phyloP scores from a whole-genome alignment of 2,329 filamentous ascomycete species.

The Rhexocercosporidium sp. region DNA sequence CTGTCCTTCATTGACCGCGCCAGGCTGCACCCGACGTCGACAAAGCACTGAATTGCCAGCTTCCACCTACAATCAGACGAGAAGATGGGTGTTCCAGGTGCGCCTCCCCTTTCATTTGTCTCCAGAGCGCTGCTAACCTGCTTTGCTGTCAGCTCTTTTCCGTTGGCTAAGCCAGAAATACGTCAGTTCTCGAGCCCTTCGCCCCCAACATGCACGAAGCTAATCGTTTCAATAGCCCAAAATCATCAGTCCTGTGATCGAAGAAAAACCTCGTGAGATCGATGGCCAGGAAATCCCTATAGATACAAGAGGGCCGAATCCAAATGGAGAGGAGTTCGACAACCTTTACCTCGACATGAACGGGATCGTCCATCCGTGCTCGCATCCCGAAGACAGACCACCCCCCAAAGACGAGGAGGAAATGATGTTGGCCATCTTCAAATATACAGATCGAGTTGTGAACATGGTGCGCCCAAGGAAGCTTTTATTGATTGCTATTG shows the following conservation, averaged over 20 bases:
- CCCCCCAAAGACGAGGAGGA: constrained; percentile 94
- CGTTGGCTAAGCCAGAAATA: constrained; percentile 97
- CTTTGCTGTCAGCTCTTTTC: constrained; percentile 55
- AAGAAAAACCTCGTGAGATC: constrained; percentile 81
- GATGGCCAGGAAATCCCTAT: constrained; percentile 86
- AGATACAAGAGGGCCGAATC: constrained; percentile 83
- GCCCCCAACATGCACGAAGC: constrained; percentile 52
- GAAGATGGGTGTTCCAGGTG: constrained; percentile 42
- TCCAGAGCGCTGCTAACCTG: constrained; percentile 16
- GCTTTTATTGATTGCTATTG: constrained; percentile 96
- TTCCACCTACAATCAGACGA: background rate
- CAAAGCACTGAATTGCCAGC: background rate
- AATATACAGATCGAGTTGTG: constrained; percentile 97
- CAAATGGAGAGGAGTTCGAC: constrained; percentile 97
- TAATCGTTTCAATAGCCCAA: constrained; percentile 95
- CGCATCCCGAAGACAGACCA: constrained; percentile 92
- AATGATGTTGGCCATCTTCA: constrained; percentile 99
- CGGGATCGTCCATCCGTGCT: constrained; percentile 98
- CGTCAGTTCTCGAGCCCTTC: constrained; percentile 56
- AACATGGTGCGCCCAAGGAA: constrained; percentile 98
- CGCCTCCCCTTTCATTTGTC: background rate
- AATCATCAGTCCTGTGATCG: constrained; percentile 79
- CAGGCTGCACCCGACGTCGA: constrained; percentile 1
- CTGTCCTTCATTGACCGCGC: background rate
- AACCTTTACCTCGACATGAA: constrained; percentile 99